Percentiles rank a stretch among this genome's conserved stretches.
Conservation (phyloP, 1,284 basidiomycete species). For the Ustilago nuda region DNA sequence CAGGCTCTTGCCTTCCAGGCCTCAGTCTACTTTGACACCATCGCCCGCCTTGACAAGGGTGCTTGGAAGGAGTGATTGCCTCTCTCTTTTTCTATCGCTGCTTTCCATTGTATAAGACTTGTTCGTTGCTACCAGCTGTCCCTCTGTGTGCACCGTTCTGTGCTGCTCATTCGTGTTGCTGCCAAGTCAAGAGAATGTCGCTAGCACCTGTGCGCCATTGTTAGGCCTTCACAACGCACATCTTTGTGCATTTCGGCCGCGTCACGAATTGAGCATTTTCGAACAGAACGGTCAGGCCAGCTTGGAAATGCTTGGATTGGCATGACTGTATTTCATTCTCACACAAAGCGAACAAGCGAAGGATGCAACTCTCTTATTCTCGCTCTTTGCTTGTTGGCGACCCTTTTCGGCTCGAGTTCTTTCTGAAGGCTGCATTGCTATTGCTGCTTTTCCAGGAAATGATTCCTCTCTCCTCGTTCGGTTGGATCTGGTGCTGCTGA, state of each 20-base stretch:
- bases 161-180: no score
- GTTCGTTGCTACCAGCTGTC: background rate
- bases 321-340: background rate
- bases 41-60: conserved; percentile 56
- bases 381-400: background rate
- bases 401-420: conserved; percentile 3
- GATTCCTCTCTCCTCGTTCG: conserved; percentile 2
- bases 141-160: background rate
- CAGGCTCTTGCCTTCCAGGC: conserved; percentile 58
- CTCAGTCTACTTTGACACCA: conserved; percentile 61
- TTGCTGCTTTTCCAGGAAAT: background rate
- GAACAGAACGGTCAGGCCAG: conserved; percentile 1
- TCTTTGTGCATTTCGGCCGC: background rate
- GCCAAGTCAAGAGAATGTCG: no score
- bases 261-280: background rate
- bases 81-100: background rate
- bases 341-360: background rate
- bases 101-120: background rate
- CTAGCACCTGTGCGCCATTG: background rate
- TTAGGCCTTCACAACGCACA: background rate
- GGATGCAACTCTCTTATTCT: background rate
- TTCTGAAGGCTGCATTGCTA: background rate
- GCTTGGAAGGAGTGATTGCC: conserved; percentile 47
- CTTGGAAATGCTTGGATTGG: background rate
- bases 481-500: background rate